A percentile compares a stretch with the other conserved stretches of the same genome.
Evolutionary conservation across 2,329 filamentous ascomycete genomes (phyloP).

Genomic region (Talaromyces amestolkiae): DNA sequence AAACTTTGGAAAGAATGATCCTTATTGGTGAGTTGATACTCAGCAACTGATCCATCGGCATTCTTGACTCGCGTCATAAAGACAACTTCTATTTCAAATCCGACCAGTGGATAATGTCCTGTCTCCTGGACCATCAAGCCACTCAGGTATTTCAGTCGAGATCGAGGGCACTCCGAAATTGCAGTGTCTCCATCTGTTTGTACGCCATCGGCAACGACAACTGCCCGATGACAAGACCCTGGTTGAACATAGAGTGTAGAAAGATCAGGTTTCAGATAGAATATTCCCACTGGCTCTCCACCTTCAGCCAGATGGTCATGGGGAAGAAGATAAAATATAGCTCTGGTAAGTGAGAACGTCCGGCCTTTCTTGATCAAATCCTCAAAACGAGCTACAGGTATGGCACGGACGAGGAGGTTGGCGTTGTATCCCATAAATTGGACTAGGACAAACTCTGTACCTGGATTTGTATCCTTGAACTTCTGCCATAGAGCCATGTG

Average conservation of each 20-base stretch:
- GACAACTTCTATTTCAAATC: slow-evolving; percentile 15
- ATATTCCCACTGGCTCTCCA: slow-evolving; percentile 3
- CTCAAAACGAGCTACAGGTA: slow-evolving; percentile 13
- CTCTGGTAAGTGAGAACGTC: not conserved
- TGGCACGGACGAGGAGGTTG: slow-evolving; percentile 13
- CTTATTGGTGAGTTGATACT: slow-evolving; percentile 1
- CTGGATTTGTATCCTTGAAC: not conserved
- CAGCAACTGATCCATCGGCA: not conserved
- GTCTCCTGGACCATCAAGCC: not conserved
- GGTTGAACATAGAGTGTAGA: slow-evolving; percentile 3
- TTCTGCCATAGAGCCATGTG: not conserved
- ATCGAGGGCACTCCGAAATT: slow-evolving; percentile 6
- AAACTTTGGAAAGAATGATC: slow-evolving; percentile 15
- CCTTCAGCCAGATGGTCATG: slow-evolving; percentile 13
- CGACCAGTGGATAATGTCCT: slow-evolving; percentile 7
- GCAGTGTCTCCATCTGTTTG: slow-evolving; percentile 2
- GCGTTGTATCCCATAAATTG: slow-evolving; percentile 16
- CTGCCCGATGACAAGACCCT: not conserved
- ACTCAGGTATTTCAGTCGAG: slow-evolving; percentile 1
- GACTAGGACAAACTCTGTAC: slow-evolving; percentile 2
- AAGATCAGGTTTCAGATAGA: slow-evolving; percentile 11
- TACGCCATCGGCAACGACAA: slow-evolving; percentile 10
- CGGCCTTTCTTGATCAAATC: not conserved
- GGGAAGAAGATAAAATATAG: slow-evolving; percentile 14
- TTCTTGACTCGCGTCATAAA: slow-evolving; percentile 11